Base-by-base conservation (phyloP, 1,284 basidiomycete genomes). In the Pseudozyma hubeiensis region DNA sequence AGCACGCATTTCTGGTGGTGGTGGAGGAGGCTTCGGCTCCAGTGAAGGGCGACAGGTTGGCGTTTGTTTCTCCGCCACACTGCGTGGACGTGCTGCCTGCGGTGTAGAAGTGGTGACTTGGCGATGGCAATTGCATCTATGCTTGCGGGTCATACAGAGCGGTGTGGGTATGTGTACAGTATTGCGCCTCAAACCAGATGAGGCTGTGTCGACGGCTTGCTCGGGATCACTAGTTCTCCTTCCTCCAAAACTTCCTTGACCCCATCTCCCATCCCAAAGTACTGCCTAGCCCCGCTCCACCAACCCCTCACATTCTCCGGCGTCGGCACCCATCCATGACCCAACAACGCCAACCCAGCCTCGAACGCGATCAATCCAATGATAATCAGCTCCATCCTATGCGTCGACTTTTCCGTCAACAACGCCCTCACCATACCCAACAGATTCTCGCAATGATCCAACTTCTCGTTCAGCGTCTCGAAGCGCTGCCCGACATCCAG, bases 321-420 rank as follows among this genome's bases (percentile, higher is more conserved):
- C 37, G 75, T 73, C 1, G 78, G 78, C 9, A 80, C 53, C 58
- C 77, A 81, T n/a, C 74, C 79, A 45, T 80, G 78, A 8, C 67
- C 71, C 9, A 81, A 37, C 33, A 81, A 39, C 14, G 80, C 78
- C 53, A 80, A 43, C 5, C 67, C 72, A 0, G 71, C 79, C 49
- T 82, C 80, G 19, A 82, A 76, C 5, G 80, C 80, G 29, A 82
- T 82, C 30, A 82, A 50, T 1, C 64, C 71, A 35, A 82, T 82
- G 44, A 82, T 82, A 50, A 82, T 80, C 24, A 82, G 44, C 64
- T 82, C 82, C 81, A 84, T 83, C 30, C 80, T 65, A 53, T 84
- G 82, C 35, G 76, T 78, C 29, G 72, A 74, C 24, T 71, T 66
- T 54, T 84, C 82, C 10, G 82, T 84, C 24, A 82, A 63, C 37